These are phyloP conservation scores for Cephalotrichum gorgonifer DNA, from an alignment of 2,329 filamentous ascomycete species.

Conservation along the genomic window DNA sequence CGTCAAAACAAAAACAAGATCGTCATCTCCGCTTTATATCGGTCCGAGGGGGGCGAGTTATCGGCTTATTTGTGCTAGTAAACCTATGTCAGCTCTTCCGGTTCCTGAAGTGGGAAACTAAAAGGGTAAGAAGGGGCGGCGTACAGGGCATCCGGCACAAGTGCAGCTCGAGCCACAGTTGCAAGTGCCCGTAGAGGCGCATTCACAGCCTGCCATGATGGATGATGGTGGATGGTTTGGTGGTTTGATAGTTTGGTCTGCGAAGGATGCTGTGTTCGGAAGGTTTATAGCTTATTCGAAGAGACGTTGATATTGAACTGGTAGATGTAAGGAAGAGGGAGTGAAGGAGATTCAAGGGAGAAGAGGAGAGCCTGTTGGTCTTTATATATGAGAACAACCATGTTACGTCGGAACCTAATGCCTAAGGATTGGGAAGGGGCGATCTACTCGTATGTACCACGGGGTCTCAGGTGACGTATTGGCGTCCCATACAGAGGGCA, in stretches of 20 bases:
- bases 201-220: slow-evolving; percentile 33
- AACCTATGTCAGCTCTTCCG: not conserved
- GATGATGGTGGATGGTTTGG: slow-evolving; percentile 7
- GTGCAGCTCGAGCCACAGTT: slow-evolving; percentile 30
- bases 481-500: not conserved
- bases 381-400: not conserved
- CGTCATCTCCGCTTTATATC: not conserved
- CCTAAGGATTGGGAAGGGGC: not conserved
- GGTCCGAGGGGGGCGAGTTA: not conserved
- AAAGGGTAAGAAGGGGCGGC: slow-evolving; percentile 9
- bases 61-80: not conserved
- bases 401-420: not conserved
- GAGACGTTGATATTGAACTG: slow-evolving; percentile 3
- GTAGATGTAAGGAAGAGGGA: slow-evolving; percentile 4
- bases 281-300: not conserved
- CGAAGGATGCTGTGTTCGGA: not conserved
- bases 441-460: too few relatives aligned
- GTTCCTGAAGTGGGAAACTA: not conserved
- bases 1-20: too few relatives aligned
- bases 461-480: too few relatives aligned
- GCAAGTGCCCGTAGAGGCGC: slow-evolving; percentile 28
- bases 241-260: slow-evolving; percentile 6
- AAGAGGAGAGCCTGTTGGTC: not conserved
- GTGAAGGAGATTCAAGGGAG: not conserved
- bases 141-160: slow-evolving; percentile 31